A percentile compares a stretch with the other conserved stretches of the same genome.
Conservation (phyloP, 148 eudicot genomes). For the Vaccinium darrowii region DNA sequence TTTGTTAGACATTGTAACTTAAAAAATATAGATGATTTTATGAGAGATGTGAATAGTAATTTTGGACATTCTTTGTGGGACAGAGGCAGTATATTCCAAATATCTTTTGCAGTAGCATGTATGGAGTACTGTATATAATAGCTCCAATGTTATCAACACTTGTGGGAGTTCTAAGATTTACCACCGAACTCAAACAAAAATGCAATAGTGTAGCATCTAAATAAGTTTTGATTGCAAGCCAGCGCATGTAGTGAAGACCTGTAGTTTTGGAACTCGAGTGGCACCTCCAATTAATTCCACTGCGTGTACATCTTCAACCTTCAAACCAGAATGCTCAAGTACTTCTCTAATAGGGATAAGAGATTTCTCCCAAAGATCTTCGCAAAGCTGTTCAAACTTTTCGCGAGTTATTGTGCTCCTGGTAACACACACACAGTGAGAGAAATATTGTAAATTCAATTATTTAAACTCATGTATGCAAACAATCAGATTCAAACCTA, state of each 20-base stretch:
- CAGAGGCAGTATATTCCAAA: not conserved
- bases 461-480: not conserved
- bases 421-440: not conserved
- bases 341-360: conserved; percentile 72
- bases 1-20: no score
- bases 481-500: not conserved
- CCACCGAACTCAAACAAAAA: not conserved
- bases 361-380: conserved; percentile 85
- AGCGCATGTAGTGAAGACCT: conserved; percentile 44
- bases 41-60: no score
- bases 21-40: no score
- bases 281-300: conserved; percentile 98
- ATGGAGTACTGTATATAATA: not conserved
- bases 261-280: conserved; percentile 93
- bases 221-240: not conserved
- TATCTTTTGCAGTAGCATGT: no score
- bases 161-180: not conserved
- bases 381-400: conserved; percentile 92
- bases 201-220: conserved; percentile 13
- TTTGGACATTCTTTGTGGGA: no score
- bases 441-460: not conserved
- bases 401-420: conserved; percentile 96
- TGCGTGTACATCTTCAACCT: conserved; percentile 66
- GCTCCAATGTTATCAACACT: not conserved
- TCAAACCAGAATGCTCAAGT: conserved; percentile 68